Percentiles rank a stretch among this genome's conserved stretches.
Conservation (phyloP, 2,329 filamentous ascomycete species). For the Penicillium vulpinum region DNA sequence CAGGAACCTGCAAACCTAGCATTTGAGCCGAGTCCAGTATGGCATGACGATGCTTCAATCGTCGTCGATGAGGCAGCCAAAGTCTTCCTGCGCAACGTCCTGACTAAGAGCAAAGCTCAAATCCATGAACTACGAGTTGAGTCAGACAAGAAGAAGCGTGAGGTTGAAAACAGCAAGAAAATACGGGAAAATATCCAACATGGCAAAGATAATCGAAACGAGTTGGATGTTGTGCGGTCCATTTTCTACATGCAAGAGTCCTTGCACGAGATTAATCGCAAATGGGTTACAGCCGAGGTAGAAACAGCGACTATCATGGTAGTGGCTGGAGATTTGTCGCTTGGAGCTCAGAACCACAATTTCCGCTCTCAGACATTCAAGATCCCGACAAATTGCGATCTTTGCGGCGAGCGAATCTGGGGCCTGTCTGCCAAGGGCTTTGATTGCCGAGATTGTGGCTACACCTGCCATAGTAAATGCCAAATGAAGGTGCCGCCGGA, state of each 20-base stretch:
- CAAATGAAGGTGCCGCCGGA: slow-evolving; percentile 98
- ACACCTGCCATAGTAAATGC: slow-evolving; percentile 97
- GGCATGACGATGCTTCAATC: slow-evolving; percentile 91
- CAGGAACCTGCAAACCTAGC: slow-evolving; percentile 79
- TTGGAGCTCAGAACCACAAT: slow-evolving; percentile 92
- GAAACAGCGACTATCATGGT: slow-evolving; percentile 92
- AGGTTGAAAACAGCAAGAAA: slow-evolving; percentile 76
- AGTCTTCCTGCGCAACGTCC: slow-evolving; percentile 84
- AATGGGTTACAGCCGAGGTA: slow-evolving; percentile 82
- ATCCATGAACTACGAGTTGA: slow-evolving; percentile 77
- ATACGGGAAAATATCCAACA: slow-evolving; percentile 75
- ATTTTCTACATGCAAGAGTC: slow-evolving; percentile 82
- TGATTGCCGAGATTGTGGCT: slow-evolving; percentile 93
- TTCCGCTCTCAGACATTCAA: slow-evolving; percentile 99
- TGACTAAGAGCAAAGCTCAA: slow-evolving; percentile 85
- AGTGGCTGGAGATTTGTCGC: slow-evolving; percentile 85
- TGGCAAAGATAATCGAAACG: slow-evolving; percentile 83
- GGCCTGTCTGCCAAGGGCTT: slow-evolving; percentile 94
- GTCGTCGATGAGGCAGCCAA: slow-evolving; percentile 83
- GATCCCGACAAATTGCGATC: slow-evolving; percentile 96
- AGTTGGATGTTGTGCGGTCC: slow-evolving; percentile 79
- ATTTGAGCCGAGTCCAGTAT: slow-evolving; percentile 94
- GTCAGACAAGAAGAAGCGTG: slow-evolving; percentile 79
- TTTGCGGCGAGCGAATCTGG: slow-evolving; percentile 97
- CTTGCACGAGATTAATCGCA: slow-evolving; percentile 79